These are phyloP conservation scores for Friedmanniomyces endolithicus DNA, from an alignment of 495 filamentous ascomycete species.

Conservation along the genomic window DNA sequence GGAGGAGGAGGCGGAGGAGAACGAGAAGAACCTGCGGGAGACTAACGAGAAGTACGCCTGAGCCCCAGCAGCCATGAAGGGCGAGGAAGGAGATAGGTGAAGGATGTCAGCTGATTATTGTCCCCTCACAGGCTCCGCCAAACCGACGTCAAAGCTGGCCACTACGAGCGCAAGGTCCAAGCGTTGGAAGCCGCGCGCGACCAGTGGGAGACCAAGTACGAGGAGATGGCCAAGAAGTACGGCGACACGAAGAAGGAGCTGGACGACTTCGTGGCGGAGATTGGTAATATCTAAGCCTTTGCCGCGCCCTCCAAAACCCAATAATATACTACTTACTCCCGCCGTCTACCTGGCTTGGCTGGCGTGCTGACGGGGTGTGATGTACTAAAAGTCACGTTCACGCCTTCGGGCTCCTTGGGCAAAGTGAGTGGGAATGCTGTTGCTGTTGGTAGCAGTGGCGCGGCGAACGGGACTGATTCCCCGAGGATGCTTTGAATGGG, in stretches of 20 bases:
- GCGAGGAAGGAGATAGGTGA: background rate
- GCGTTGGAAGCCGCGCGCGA: constrained; percentile 81
- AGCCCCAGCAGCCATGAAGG: too few relatives aligned
- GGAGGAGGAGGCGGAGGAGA: constrained; percentile 93
- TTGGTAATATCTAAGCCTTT: constrained; percentile 68
- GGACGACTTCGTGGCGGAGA: constrained; percentile 73
- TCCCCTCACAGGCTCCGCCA: constrained; percentile 66
- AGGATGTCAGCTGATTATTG: constrained; percentile 4
- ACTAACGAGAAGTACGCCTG: constrained; percentile 86
- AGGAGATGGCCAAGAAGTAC: constrained; percentile 89
- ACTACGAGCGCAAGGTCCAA: constrained; percentile 98
- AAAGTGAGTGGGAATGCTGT: constrained; percentile 3
- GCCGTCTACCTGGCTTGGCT: background rate
- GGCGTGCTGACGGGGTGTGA: background rate
- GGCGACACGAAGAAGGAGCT: constrained; percentile 74
- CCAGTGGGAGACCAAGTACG: constrained; percentile 91
- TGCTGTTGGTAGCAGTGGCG: background rate
- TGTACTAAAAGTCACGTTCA: background rate
- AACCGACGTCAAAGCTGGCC: constrained; percentile 96
- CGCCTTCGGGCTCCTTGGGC: constrained; percentile 5
- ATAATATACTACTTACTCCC: background rate
- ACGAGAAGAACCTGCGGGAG: constrained; percentile 86
- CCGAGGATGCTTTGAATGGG: background rate
- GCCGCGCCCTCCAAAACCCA: background rate
- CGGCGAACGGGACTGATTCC: background rate